Base-by-base conservation (phyloP, 768 basidiomycete genomes). In the Lyophyllum atratum region DNA sequence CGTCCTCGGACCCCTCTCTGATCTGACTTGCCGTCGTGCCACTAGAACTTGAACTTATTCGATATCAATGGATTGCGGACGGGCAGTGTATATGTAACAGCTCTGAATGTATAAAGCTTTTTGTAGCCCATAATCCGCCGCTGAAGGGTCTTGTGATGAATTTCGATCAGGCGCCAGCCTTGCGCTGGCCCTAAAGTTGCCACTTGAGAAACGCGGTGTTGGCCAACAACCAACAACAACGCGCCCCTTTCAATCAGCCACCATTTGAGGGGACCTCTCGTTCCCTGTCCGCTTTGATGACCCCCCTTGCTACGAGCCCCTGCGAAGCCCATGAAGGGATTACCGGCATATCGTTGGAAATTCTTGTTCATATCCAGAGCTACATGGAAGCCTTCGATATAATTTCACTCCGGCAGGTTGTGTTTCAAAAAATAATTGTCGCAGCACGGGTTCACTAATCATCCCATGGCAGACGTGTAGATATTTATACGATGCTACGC, bases 391-490 rank as follows among this genome's bases (percentile, higher is more conserved):
- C 53, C 19, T 5, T 4, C 4, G 53, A 54, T 37, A 54, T 46
- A 15, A 54, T 54, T 15, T 45, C 31, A 14, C 34, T 54, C 10
- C 29, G 53, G 19, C 25, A 54, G 53, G 53, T 54, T 29, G 9
- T 9, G 15, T 14, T 21, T 22, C 21, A 45, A 45, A 14, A 10
- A 39, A 39, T 4, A 39, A 14, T 39, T 17, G 9, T 12, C 31
- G 31, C 31, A 39, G 15, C 4, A 15, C 4, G 37, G 4, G 14
- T 39, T 17, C 9, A 39, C 37, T 39, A 12, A 33, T 6, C 37
- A 17, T 39, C 19, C 39, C 10, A 19, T 28, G 10, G 17, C 28
- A 63, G 61, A 63, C 61, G 3, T 59, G 55, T 26, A 56, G 47
- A 40, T 28, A 55, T 10, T 44, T 63, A 24, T 45, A 52, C 24